These are phyloP conservation scores for Lathyrus aphaca DNA, from an alignment of 306 rosid species.

Conservation along the genomic window DNA sequence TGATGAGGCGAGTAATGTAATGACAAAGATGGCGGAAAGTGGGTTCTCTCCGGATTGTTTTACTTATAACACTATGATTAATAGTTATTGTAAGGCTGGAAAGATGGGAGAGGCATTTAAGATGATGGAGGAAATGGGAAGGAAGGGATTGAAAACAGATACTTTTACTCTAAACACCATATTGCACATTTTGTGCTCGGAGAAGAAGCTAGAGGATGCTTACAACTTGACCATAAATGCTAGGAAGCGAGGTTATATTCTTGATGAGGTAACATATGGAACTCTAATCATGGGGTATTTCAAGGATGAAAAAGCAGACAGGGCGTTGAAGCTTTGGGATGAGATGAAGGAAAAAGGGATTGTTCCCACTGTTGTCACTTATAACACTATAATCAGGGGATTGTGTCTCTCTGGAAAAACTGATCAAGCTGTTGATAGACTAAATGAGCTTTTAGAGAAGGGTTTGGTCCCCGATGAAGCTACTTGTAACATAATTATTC, in stretches of 20 bases:
- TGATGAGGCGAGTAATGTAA: constrained; percentile 55
- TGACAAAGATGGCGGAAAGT: constrained; percentile 62
- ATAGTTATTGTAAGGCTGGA: constrained; percentile 71
- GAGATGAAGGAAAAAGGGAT: constrained; percentile 74
- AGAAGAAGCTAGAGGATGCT: constrained; percentile 74
- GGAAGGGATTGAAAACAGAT: constrained; percentile 64
- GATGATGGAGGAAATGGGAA: constrained; percentile 77
- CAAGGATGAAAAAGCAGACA: constrained; percentile 53
- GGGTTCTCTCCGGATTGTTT: constrained; percentile 70
- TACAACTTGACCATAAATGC: constrained; percentile 54
- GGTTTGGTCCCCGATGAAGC: constrained; percentile 76
- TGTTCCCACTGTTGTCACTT: constrained; percentile 65
- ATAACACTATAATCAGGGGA: constrained; percentile 75
- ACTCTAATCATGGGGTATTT: constrained; percentile 83
- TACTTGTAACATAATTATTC: constrained; percentile 76
- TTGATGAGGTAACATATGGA: constrained; percentile 86
- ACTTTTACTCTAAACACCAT: constrained; percentile 71
- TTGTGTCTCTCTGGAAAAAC: constrained; percentile 69
- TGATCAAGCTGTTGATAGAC: constrained; percentile 68
- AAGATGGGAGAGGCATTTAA: constrained; percentile 63
- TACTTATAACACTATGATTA: constrained; percentile 79
- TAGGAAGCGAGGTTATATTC: constrained; percentile 71
- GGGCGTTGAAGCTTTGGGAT: constrained; percentile 77
- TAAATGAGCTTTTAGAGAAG: constrained; percentile 68
- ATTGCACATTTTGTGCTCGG: constrained; percentile 59